phyloP scores from a whole-genome alignment of 2,329 filamentous ascomycete species.

The Ophiostoma himal-ulmi region DNA sequence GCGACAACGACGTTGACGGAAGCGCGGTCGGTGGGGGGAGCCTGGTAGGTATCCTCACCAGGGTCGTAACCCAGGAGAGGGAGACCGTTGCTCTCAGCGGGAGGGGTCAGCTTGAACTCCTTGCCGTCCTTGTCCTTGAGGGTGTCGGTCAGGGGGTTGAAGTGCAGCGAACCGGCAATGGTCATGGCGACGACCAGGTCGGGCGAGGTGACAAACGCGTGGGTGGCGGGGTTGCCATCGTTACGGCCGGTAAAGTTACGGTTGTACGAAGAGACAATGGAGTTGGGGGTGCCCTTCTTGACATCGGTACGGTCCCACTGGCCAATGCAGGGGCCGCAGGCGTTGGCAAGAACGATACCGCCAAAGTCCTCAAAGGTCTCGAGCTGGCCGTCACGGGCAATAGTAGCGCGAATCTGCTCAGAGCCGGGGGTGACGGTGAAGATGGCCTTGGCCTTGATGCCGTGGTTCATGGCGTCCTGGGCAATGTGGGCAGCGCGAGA shows the following conservation, averaged over 20 bases:
- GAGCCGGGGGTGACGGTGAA: constrained; percentile 96
- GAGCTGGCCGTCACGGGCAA: constrained; percentile 83
- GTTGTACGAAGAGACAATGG: constrained; percentile 98
- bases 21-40: constrained; percentile 73
- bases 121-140: constrained; percentile 95
- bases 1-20: constrained; percentile 74
- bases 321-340: constrained; percentile 86
- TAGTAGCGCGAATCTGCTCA: constrained; percentile 93
- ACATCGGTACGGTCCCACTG: constrained; percentile 95
- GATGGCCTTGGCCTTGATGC: constrained; percentile 84
- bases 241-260: constrained; percentile 99
- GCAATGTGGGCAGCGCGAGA: constrained; percentile 86
- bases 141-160: constrained; percentile 90
- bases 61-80: constrained; percentile 77
- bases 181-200: constrained; percentile 41
- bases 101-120: constrained; percentile 76
- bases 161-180: constrained; percentile 51
- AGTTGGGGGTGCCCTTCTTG: constrained; percentile 92
- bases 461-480: constrained; percentile 82
- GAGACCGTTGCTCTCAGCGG: constrained; percentile 72
- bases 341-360: constrained; percentile 89
- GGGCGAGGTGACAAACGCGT: constrained; percentile 45
- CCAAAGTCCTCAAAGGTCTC: constrained; percentile 95
- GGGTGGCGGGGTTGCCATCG: constrained; percentile 47
- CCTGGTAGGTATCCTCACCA: constrained; percentile 91